These are phyloP conservation scores for Ceratobasidium theobromae DNA, from an alignment of 1,284 basidiomycete species.

Conservation along the genomic window DNA sequence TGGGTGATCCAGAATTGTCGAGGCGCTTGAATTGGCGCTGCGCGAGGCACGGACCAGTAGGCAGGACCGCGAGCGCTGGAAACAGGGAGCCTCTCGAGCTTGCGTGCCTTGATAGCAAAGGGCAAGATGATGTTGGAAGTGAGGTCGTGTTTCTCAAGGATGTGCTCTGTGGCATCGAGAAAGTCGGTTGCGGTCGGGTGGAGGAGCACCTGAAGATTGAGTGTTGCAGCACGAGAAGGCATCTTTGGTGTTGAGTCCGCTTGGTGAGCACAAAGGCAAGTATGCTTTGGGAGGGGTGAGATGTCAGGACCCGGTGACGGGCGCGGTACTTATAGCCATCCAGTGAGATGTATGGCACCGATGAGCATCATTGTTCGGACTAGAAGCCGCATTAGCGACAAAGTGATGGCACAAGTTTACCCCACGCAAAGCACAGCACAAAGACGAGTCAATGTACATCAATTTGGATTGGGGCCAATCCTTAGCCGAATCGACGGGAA, in stretches of 20 bases:
- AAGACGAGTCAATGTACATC: constrained; percentile 21
- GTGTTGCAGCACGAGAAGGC: constrained; percentile 14
- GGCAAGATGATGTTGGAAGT: constrained; percentile 60
- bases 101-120: constrained; percentile 45
- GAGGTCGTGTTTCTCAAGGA: constrained; percentile 47
- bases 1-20: constrained; percentile 55
- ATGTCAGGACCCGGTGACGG: neutral
- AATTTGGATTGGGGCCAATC: constrained; percentile 6
- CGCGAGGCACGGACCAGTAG: constrained; percentile 18
- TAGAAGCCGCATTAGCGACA: constrained; percentile 21
- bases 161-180: constrained; percentile 46
- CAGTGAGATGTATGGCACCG: neutral
- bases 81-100: constrained; percentile 35
- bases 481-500: neutral
- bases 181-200: constrained; percentile 50
- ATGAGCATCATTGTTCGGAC: constrained; percentile 27
- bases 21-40: constrained; percentile 10
- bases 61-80: constrained; percentile 6
- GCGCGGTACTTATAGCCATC: constrained; percentile 10
- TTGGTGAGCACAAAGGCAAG: constrained; percentile 26
- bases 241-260: neutral
- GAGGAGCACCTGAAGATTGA: constrained; percentile 46
- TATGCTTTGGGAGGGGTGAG: constrained; percentile 10
- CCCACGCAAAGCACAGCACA: constrained; percentile 23
- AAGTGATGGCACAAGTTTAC: constrained; percentile 13